Percentiles rank a stretch among this genome's conserved stretches.
Evolutionary conservation across 1,139 yeast species (phyloP).

Genomic region (Suhomyces choctaworum): DNA sequence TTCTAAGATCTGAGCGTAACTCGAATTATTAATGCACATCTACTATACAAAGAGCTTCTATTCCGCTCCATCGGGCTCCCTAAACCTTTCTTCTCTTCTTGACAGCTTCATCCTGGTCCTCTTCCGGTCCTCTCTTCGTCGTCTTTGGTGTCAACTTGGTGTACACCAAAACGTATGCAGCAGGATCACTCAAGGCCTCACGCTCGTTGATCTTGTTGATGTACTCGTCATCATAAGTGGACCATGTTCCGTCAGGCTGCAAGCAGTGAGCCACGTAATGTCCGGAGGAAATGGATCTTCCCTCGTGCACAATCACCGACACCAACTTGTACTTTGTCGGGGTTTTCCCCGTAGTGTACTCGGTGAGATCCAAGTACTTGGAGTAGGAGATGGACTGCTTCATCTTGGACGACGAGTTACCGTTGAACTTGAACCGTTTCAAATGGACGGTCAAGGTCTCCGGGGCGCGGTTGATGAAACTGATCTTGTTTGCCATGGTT

Average conservation of each 20-base stretch:
- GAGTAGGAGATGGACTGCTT: slow-evolving; percentile 85
- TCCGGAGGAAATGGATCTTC: slow-evolving; percentile 88
- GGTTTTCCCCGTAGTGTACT: slow-evolving; percentile 49
- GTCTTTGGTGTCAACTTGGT: slow-evolving; percentile 63
- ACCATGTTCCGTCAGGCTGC: slow-evolving; percentile 92
- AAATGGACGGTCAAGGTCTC: slow-evolving; percentile 85
- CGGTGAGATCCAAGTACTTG: slow-evolving; percentile 68
- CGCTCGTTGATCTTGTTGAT: slow-evolving; percentile 71
- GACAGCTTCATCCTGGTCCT: slow-evolving; percentile 4
- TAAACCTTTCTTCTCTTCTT: slow-evolving; percentile 18
- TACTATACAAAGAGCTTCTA: slow-evolving; percentile 6
- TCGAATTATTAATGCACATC: slow-evolving; percentile 5
- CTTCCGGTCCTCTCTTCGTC: slow-evolving; percentile 12
- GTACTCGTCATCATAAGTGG: slow-evolving; percentile 90
- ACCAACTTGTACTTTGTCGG: slow-evolving; percentile 70
- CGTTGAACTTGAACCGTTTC: slow-evolving; percentile 87
- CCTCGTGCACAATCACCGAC: slow-evolving; percentile 93
- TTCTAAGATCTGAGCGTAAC: no score
- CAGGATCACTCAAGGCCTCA: slow-evolving; percentile 76
- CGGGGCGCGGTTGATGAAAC: slow-evolving; percentile 78
- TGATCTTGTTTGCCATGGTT: slow-evolving; percentile 75
- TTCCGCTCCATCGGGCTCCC: slow-evolving; percentile 1
- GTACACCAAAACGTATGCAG: slow-evolving; percentile 87
- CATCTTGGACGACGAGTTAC: slow-evolving; percentile 73
- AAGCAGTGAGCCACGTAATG: slow-evolving; percentile 90